Percentiles rank a stretch among this genome's conserved stretches.
Conservation (phyloP, 2,329 filamentous ascomycete genomes). For the Cladosporium sp. region DNA sequence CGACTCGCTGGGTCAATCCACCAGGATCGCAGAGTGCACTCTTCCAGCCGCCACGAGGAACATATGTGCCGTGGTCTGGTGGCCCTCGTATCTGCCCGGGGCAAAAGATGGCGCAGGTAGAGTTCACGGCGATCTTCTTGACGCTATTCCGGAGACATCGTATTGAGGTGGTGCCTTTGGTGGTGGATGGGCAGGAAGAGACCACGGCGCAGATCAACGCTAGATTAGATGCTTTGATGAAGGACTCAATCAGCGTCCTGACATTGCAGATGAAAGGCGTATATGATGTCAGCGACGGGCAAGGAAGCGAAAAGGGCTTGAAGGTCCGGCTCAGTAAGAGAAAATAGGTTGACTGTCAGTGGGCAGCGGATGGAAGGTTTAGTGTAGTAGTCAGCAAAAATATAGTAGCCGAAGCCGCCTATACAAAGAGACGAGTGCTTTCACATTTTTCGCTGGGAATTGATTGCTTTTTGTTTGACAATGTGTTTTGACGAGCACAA, state of each 20-base stretch:
- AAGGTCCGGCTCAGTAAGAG: slow-evolving; percentile 16
- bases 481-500: background rate
- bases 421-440: background rate
- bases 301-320: background rate
- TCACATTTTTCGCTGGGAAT: background rate
- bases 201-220: slow-evolving; percentile 20
- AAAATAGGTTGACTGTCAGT: background rate
- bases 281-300: slow-evolving; percentile 24
- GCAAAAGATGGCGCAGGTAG: slow-evolving; percentile 57
- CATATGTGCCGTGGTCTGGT: slow-evolving; percentile 50
- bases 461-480: background rate
- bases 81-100: slow-evolving; percentile 55
- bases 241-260: slow-evolving; percentile 27
- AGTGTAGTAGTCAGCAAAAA: slow-evolving; percentile 3
- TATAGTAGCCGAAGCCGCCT: background rate
- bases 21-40: slow-evolving; percentile 25
- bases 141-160: slow-evolving; percentile 35
- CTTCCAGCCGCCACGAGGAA: slow-evolving; percentile 41
- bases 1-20: slow-evolving; percentile 43
- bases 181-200: slow-evolving; percentile 20
- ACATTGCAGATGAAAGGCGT: slow-evolving; percentile 33
- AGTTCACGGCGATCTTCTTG: slow-evolving; percentile 52
- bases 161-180: slow-evolving; percentile 27
- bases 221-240: slow-evolving; percentile 28
- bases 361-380: background rate